Evolutionary conservation across 192 early-diverging fungal genomes (phyloP).

Genomic region (Backusella parvicylindrica): DNA sequence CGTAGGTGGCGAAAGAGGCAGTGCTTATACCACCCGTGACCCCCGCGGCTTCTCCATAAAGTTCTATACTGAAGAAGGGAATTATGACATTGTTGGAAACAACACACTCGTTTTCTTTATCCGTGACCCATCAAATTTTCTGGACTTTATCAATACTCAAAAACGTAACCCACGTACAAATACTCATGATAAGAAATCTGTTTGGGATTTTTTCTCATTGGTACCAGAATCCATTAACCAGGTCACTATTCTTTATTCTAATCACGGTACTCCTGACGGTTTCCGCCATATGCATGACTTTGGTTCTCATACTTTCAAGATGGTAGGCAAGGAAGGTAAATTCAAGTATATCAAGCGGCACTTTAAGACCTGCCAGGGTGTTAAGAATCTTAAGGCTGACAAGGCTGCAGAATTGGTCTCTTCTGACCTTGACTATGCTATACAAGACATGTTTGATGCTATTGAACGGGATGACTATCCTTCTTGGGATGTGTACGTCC

Average conservation of each 20-base stretch:
- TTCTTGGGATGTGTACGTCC: constrained; percentile 69
- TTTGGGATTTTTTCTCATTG: constrained; percentile 80
- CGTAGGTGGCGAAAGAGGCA: constrained; percentile 73
- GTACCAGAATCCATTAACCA: constrained; percentile 78
- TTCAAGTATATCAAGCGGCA: constrained; percentile 83
- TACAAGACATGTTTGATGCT: constrained; percentile 68
- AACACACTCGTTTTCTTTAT: constrained; percentile 85
- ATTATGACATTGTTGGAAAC: constrained; percentile 85
- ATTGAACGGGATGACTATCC: constrained; percentile 69
- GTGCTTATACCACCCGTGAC: constrained; percentile 73
- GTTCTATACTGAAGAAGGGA: constrained; percentile 83
- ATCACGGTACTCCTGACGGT: constrained; percentile 77
- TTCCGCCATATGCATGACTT: constrained; percentile 83
- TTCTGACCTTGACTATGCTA: constrained; percentile 68
- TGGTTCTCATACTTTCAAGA: constrained; percentile 72
- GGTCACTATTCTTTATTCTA: constrained; percentile 75
- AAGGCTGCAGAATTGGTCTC: constrained; percentile 57
- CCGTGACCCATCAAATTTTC: constrained; percentile 76
- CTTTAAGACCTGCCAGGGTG: constrained; percentile 76
- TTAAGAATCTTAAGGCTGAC: constrained; percentile 63
- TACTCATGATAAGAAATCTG: constrained; percentile 58
- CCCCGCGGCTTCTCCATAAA: constrained; percentile 80
- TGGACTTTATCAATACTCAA: constrained; percentile 81
- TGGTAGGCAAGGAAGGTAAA: constrained; percentile 66
- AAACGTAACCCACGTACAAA: constrained; percentile 80